Percentiles rank a stretch among this genome's conserved stretches.
phyloP scores from a whole-genome alignment of 1,284 basidiomycete genomes.

The Pisolithus thermaeus region DNA sequence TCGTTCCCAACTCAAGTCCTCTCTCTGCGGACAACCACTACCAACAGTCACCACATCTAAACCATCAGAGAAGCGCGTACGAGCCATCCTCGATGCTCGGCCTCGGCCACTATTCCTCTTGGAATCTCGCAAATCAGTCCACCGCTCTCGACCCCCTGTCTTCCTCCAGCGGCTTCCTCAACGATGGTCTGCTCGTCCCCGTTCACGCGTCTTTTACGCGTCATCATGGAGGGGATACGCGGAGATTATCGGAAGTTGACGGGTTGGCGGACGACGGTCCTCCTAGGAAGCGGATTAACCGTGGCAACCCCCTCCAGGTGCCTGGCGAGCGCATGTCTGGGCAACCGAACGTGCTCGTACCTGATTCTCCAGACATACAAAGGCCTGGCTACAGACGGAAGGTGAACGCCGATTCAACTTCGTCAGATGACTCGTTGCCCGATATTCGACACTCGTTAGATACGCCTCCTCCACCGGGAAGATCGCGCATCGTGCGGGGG shows the following conservation, averaged over 20 bases:
- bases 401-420: constrained; percentile 36
- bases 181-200: constrained; percentile 31
- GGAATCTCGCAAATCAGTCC: constrained; percentile 32
- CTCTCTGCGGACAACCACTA: constrained; percentile 33
- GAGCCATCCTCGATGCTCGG: constrained; percentile 41
- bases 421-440: constrained; percentile 62
- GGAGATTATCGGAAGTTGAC: constrained; percentile 32
- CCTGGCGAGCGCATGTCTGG: constrained; percentile 8
- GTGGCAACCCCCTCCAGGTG: constrained; percentile 38
- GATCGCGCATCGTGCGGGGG: constrained; percentile 47
- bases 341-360: constrained; percentile 16
- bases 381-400: constrained; percentile 46
- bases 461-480: constrained; percentile 35
- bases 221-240: constrained; percentile 32
- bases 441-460: constrained; percentile 37
- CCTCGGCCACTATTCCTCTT: constrained; percentile 31
- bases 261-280: constrained; percentile 48
- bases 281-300: constrained; percentile 63
- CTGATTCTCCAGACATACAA: constrained; percentile 53
- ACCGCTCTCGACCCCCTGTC: constrained; percentile 49
- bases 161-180: constrained; percentile 54
- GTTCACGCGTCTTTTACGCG: constrained; percentile 47
- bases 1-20: constrained; percentile 74
- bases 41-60: constrained; percentile 34
- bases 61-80: constrained; percentile 24